phyloP scores from a whole-genome alignment of 129 eudicot genomes.

The Centrapalus pauciflorus region DNA sequence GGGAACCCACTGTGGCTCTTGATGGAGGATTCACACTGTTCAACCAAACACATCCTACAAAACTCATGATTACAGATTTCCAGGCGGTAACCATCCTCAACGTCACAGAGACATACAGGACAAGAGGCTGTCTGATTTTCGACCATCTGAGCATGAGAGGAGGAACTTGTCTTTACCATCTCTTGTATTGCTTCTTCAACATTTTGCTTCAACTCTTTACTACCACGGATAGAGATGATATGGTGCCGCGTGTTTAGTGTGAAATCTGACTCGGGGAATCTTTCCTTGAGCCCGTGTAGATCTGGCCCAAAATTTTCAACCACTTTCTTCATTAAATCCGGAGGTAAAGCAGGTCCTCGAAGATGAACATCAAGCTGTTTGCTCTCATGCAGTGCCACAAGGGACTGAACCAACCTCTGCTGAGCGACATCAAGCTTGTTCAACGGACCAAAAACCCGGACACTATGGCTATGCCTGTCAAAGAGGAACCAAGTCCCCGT shows the following conservation, averaged over 20 bases:
- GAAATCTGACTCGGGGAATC: constrained; percentile 64
- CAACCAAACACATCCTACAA: constrained; percentile 68
- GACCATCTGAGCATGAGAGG: constrained; percentile 2
- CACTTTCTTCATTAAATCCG: constrained; percentile 80
- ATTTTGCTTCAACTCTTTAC: constrained; percentile 56
- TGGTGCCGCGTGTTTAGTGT: constrained; percentile 63
- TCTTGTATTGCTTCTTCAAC: constrained; percentile 60
- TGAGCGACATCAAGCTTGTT: constrained; percentile 49
- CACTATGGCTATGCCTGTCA: constrained; percentile 44
- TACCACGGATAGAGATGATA: constrained; percentile 54
- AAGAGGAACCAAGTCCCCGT: constrained; percentile 60
- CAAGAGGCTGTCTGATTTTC: constrained; percentile 37
- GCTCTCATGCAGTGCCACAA: constrained; percentile 54
- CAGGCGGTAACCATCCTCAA: constrained; percentile 58
- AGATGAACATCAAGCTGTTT: constrained; percentile 74
- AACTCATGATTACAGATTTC: constrained; percentile 69
- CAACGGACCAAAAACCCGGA: constrained; percentile 59
- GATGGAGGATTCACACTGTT: constrained; percentile 86
- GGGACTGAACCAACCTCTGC: constrained; percentile 46
- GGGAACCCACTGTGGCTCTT: constrained; percentile 73
- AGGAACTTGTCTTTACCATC: constrained; percentile 41
- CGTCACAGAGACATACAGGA: constrained; percentile 87
- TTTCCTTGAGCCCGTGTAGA: constrained; percentile 60
- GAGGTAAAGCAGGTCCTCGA: constrained; percentile 57
- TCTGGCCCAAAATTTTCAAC: constrained; percentile 73